Percentiles rank a stretch among this genome's conserved stretches.
Conservation (phyloP, 495 filamentous ascomycete species). For the Tuber aestivum region DNA sequence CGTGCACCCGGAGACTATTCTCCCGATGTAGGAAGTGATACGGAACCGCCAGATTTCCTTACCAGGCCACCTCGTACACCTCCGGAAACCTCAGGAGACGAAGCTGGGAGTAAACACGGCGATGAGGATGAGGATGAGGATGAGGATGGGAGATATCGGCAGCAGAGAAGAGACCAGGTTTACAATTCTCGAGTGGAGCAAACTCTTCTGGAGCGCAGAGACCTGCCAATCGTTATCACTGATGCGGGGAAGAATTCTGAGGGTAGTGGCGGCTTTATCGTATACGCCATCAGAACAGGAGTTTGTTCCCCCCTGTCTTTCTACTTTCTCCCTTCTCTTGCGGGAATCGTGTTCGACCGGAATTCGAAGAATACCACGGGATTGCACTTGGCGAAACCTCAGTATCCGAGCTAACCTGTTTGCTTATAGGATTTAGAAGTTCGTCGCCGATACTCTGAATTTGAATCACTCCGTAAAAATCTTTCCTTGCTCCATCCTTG, state of each 20-base stretch:
- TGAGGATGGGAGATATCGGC: slow-evolving; percentile 47
- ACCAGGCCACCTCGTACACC: slow-evolving; percentile 47
- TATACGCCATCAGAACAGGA: slow-evolving; percentile 92
- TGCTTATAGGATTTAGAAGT: slow-evolving; percentile 77
- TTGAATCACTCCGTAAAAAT: slow-evolving; percentile 83
- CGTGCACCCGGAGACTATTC: slow-evolving; percentile 43
- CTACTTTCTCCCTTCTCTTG: background rate
- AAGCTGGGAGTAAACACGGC: slow-evolving; percentile 56
- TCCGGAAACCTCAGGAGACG: slow-evolving; percentile 40
- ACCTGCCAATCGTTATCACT: slow-evolving; percentile 79
- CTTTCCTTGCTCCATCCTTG: slow-evolving; percentile 88
- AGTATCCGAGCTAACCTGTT: slow-evolving; percentile 25
- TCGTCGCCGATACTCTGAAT: slow-evolving; percentile 90
- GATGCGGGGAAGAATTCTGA: slow-evolving; percentile 94
- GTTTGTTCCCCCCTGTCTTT: slow-evolving; percentile 51
- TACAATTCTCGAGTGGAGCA: slow-evolving; percentile 95
- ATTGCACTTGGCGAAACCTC: background rate
- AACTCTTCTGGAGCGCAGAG: slow-evolving; percentile 89
- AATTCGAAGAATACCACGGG: background rate
- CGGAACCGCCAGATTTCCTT: slow-evolving; percentile 56
- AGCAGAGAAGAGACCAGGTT: slow-evolving; percentile 66
- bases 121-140: slow-evolving; percentile 51
- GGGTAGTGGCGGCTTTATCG: slow-evolving; percentile 80
- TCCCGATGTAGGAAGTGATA: slow-evolving; percentile 47
- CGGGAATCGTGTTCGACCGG: background rate